Conservation (phyloP, 176 grass and related monocot species). For the Oryza brachyantha region DNA sequence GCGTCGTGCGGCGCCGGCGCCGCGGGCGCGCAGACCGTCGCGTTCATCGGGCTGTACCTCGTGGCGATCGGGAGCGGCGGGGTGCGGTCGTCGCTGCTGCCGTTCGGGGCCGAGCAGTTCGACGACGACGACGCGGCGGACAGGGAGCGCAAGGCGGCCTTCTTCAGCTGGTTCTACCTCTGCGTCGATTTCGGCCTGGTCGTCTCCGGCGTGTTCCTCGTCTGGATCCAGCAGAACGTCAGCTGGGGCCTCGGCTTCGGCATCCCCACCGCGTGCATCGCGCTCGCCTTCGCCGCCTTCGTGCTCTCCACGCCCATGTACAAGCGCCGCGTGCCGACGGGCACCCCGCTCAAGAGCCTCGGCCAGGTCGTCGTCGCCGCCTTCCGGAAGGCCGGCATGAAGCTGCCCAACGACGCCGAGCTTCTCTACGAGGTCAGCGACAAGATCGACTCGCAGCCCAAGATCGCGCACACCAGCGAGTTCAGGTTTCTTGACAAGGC, state of each 20-base stretch:
- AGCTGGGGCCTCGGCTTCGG: slow-evolving; percentile 69
- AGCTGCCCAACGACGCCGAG: slow-evolving; percentile 21
- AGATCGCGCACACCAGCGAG: slow-evolving; percentile 58
- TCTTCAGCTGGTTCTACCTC: slow-evolving; percentile 85
- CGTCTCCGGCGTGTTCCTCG: slow-evolving; percentile 52
- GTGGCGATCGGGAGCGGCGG: slow-evolving; percentile 67
- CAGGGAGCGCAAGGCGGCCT: slow-evolving; percentile 44
- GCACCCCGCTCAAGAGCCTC: slow-evolving; percentile 59
- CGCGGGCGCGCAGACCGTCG: slow-evolving; percentile 8
- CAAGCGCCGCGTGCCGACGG: slow-evolving; percentile 49
- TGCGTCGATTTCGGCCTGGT: slow-evolving; percentile 60
- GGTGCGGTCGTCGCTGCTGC: slow-evolving; percentile 57
- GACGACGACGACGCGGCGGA: slow-evolving; percentile 47
- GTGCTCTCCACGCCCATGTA: slow-evolving; percentile 52
- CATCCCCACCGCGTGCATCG: slow-evolving; percentile 60
- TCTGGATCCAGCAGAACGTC: slow-evolving; percentile 71
- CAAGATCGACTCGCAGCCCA: slow-evolving; percentile 36
- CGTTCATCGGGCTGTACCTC: slow-evolving; percentile 66
- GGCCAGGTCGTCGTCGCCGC: slow-evolving; percentile 56
- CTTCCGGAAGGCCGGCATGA: slow-evolving; percentile 35
- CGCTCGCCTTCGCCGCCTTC: slow-evolving; percentile 52
- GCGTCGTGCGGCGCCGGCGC: not conserved
- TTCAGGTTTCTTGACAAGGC: slow-evolving; percentile 65
- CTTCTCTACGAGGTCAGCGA: slow-evolving; percentile 49
- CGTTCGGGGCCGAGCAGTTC: slow-evolving; percentile 78